Evolutionary conservation across 371 early-diverging fungal genomes (phyloP).

Genomic region (Furculomyces boomerangus): DNA sequence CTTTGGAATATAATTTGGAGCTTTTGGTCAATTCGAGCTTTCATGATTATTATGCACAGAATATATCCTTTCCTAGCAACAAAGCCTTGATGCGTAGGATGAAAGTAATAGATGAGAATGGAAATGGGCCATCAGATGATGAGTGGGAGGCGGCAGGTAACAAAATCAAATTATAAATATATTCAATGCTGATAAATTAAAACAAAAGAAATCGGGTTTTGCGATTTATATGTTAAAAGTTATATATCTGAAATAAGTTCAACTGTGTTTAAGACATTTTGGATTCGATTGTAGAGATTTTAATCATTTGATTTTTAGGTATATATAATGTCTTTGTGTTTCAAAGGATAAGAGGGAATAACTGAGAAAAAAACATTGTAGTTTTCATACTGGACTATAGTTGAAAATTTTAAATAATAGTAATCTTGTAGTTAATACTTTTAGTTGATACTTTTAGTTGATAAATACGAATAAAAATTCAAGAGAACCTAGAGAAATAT

Average conservation of each 20-base stretch:
- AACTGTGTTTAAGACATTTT: too few relatives aligned
- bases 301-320: too few relatives aligned
- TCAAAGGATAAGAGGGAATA: too few relatives aligned
- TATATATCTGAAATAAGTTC: background rate
- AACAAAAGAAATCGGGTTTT: background rate
- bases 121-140: slow-evolving; percentile 41
- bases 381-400: too few relatives aligned
- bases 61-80: slow-evolving; percentile 29
- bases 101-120: slow-evolving; percentile 56
- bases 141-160: slow-evolving; percentile 78
- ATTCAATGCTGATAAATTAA: background rate
- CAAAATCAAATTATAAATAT: background rate
- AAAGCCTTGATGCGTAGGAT: slow-evolving; percentile 48
- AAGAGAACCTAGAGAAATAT: background rate
- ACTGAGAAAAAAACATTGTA: too few relatives aligned
- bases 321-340: too few relatives aligned
- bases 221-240: background rate
- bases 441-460: too few relatives aligned
- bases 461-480: background rate
- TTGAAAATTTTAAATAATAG: too few relatives aligned
- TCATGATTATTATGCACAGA: slow-evolving; percentile 57
- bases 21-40: slow-evolving; percentile 50
- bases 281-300: too few relatives aligned
- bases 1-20: slow-evolving; percentile 63
- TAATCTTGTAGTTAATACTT: too few relatives aligned